phyloP scores from a whole-genome alignment of 2,329 filamentous ascomycete species.

The Penicillium glabrum region DNA sequence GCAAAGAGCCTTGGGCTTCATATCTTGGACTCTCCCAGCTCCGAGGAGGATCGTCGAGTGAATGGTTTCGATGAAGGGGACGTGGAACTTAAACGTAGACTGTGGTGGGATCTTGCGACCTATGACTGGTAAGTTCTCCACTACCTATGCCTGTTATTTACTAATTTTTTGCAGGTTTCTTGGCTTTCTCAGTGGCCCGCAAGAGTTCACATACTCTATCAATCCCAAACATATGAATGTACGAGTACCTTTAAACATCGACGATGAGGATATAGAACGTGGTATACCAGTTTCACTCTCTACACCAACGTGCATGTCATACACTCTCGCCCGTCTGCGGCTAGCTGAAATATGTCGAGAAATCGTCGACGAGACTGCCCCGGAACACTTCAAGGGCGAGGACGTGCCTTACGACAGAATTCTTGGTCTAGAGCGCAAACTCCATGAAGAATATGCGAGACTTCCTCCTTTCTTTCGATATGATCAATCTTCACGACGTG shows the following conservation, averaged over 20 bases:
- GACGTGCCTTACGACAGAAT: constrained; percentile 38
- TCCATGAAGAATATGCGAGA: constrained; percentile 30
- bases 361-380: constrained; percentile 38
- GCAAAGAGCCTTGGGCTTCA: constrained; percentile 40
- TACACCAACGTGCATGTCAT: constrained; percentile 47
- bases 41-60: constrained; percentile 14
- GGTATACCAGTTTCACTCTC: constrained; percentile 27
- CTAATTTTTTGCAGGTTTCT: constrained; percentile 33
- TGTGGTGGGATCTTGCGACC: constrained; percentile 46
- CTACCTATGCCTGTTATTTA: neutral
- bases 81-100: constrained; percentile 40
- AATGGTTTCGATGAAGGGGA: constrained; percentile 23
- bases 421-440: constrained; percentile 37
- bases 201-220: constrained; percentile 46
- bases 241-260: constrained; percentile 42
- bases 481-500: constrained; percentile 29
- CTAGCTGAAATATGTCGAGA: constrained; percentile 42
- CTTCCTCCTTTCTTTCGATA: constrained; percentile 40
- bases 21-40: constrained; percentile 29
- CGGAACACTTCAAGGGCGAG: constrained; percentile 24
- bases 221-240: constrained; percentile 44
- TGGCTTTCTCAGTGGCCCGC: constrained; percentile 42
- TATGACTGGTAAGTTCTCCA: constrained; percentile 42
- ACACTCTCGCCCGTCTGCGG: constrained; percentile 44
- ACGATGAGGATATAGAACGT: constrained; percentile 38